Base-by-base conservation (phyloP, 176 grass and related monocot genomes). In the Eragrostis curvula region DNA sequence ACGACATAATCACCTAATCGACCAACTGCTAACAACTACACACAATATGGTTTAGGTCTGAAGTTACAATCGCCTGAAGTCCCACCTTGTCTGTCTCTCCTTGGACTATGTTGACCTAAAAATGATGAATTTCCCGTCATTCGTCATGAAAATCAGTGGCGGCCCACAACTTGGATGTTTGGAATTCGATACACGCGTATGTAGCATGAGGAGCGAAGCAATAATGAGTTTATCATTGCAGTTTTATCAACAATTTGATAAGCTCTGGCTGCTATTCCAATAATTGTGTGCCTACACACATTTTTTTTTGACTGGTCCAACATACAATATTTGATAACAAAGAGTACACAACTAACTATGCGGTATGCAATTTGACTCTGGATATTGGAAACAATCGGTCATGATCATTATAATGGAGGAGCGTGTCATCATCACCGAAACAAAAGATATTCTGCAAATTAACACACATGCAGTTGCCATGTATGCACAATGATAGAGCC, bases 51-150 rank as follows among this genome's bases (percentile, higher is more conserved):
- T 48, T 72, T 57, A 76, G 85, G 78, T 83, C 12, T 12, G 40
- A 73, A 21, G 67, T 66, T 66, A 56, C 86, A 3, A 78, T 78
- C 86, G 8, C 32, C 7, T 49, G 29, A 40, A 81, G 60, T 36
- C 32, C 32, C 32, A 2, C 32, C 32, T 36, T 36, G 32, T 36
- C 32, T 36, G 32, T 36, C 32, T 36, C 32, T 36, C 32, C 32
- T 36, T 36, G 32, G 32, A 36, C 32, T 36, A 36, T 36, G 4
- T 36, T 36, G 52, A 12, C 24, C 2, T 20, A 30, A 12, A 52
- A 55, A 6, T n/a, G 17, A 7, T 23, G 5, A 68, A 12, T 70
- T 9, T 25, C 8, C 7, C 7, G 2, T 14, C 2, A 8, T 18
- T 28, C 3, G 28, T 17, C 6, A 5, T 28, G 11, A 46, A 15